Conservation (phyloP, 208 protist genomes). For the Crithidia brevicula region DNA sequence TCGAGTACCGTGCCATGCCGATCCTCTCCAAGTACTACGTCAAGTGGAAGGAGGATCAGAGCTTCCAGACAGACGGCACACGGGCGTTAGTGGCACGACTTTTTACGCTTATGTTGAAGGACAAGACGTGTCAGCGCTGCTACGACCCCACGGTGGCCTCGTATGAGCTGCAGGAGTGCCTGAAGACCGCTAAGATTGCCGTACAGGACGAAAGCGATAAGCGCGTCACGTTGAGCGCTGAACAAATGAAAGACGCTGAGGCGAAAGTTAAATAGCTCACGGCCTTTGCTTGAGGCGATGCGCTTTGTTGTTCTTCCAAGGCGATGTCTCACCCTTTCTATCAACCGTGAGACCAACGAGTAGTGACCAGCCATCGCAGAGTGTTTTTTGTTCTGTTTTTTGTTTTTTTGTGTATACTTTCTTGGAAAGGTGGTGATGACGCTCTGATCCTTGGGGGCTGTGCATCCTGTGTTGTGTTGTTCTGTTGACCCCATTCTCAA, state of each 20-base stretch:
- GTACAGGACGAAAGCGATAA: slow-evolving; percentile 52
- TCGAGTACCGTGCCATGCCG: slow-evolving; percentile 89
- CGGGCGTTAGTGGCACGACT: slow-evolving; percentile 58
- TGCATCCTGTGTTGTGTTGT: no score
- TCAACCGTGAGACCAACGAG: no score
- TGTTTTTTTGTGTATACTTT: no score
- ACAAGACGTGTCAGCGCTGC: slow-evolving; percentile 80
- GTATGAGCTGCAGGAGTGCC: slow-evolving; percentile 81
- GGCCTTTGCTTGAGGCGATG: no score
- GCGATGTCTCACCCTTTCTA: no score
- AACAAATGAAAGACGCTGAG: background rate
- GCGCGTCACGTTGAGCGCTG: slow-evolving; percentile 5
- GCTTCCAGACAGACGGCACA: slow-evolving; percentile 81
- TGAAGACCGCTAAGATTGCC: slow-evolving; percentile 68
- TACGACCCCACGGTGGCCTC: slow-evolving; percentile 84
- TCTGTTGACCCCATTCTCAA: no score
- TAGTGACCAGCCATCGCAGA: no score
- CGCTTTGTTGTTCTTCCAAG: no score
- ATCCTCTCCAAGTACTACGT: slow-evolving; percentile 89
- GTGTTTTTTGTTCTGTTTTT: no score
- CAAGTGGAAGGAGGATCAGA: slow-evolving; percentile 73
- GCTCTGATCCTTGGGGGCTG: no score
- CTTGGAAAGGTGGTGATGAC: no score
- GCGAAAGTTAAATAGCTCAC: no score
- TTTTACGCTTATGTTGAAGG: slow-evolving; percentile 78